Percentiles rank a stretch among this genome's conserved stretches.
Conservation (phyloP, 768 basidiomycete species). For the Sistotremastrum niveocremeum region DNA sequence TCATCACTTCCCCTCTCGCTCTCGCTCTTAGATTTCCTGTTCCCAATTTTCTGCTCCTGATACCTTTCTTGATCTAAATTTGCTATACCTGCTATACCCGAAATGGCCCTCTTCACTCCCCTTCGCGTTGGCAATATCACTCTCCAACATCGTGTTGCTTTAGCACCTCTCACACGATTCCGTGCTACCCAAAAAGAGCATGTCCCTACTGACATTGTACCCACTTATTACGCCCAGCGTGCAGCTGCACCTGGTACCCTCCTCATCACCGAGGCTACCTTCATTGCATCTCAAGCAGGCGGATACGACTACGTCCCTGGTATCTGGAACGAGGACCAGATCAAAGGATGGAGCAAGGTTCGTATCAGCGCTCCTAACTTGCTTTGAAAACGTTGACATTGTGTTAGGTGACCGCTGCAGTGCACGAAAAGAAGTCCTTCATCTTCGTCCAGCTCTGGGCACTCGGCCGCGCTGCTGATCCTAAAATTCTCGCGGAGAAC, state of each 20-base stretch:
- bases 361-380: constrained; percentile 7
- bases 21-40: too few relatives aligned
- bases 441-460: constrained; percentile 50
- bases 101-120: constrained; percentile 16
- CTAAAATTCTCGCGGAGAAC: constrained; percentile 18
- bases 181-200: constrained; percentile 21
- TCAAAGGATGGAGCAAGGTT: constrained; percentile 39
- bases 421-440: constrained; percentile 38
- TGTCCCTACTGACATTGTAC: constrained; percentile 22
- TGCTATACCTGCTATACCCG: too few relatives aligned
- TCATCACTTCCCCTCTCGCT: too few relatives aligned
- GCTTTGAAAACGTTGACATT: neutral
- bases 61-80: too few relatives aligned
- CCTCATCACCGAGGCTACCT: constrained; percentile 43
- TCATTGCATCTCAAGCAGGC: constrained; percentile 35
- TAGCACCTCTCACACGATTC: constrained; percentile 39
- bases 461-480: constrained; percentile 29
- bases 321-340: constrained; percentile 50
- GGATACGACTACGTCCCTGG: constrained; percentile 43
- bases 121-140: constrained; percentile 16
- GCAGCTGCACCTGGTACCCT: constrained; percentile 35
- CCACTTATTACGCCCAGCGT: constrained; percentile 38
- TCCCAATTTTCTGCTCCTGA: too few relatives aligned
- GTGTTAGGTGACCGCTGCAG: constrained; percentile 38
- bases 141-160: constrained; percentile 34